A percentile compares a stretch with the other conserved stretches of the same genome.
phyloP scores from a whole-genome alignment of 495 filamentous ascomycete genomes.

The Aspergillus campestris region DNA sequence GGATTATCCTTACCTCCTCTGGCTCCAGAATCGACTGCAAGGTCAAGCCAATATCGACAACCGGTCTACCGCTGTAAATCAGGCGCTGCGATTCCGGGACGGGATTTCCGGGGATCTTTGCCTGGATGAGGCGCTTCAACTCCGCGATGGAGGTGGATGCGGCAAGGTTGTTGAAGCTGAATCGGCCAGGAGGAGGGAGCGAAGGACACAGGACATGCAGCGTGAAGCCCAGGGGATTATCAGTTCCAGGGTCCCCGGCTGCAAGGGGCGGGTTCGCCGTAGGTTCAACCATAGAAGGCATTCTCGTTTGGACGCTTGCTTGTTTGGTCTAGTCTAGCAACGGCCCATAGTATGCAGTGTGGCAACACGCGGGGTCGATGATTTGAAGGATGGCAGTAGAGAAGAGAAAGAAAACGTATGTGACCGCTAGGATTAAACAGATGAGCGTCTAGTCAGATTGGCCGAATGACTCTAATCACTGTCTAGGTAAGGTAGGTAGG shows the following conservation, averaged over 20 bases:
- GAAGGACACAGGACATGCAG: conserved; percentile 61
- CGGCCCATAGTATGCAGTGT: no score
- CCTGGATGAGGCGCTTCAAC: conserved; percentile 53
- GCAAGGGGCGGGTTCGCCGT: background rate
- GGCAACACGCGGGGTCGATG: no score
- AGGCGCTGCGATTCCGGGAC: conserved; percentile 47
- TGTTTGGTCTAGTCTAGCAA: no score
- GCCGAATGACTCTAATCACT: no score
- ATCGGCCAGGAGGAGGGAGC: conserved; percentile 41
- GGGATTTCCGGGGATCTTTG: conserved; percentile 42
- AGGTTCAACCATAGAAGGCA: background rate
- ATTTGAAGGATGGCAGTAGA: no score
- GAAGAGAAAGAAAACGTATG: no score
- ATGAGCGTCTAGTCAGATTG: no score
- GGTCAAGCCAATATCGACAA: conserved; percentile 44
- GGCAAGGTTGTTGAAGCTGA: conserved; percentile 46
- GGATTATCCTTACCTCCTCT: conserved; percentile 39
- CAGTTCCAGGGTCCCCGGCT: background rate
- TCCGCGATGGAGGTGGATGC: conserved; percentile 48
- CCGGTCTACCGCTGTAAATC: conserved; percentile 56
- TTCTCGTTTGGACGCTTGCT: background rate
- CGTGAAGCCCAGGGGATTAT: conserved; percentile 29
- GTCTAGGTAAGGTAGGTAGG: no score
- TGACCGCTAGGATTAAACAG: no score
- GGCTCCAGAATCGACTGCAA: conserved; percentile 51